A percentile compares a stretch with the other conserved stretches of the same genome.
These are phyloP conservation scores for Leccinum pseudoinsigne DNA, from an alignment of 1,284 basidiomycete species.

Conservation along the genomic window DNA sequence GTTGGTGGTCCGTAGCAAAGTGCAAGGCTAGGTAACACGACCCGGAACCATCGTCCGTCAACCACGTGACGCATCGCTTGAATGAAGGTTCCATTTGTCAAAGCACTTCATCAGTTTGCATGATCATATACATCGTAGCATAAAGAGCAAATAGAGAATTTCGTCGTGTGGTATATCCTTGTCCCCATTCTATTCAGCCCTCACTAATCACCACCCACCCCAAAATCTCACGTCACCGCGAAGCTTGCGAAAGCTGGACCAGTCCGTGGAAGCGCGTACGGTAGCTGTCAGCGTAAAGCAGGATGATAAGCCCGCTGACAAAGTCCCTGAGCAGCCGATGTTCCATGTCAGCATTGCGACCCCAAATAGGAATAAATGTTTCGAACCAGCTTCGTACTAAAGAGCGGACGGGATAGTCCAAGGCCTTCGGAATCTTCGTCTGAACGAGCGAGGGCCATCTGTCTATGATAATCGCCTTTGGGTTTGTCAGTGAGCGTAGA, in stretches of 20 bases:
- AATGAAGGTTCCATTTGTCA: not conserved
- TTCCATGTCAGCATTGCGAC: slow-evolving; percentile 8
- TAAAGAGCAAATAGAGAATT: slow-evolving; percentile 15
- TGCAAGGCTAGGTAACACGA: not conserved
- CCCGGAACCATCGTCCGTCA: not conserved
- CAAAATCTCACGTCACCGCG: slow-evolving; percentile 9
- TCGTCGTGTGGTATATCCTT: slow-evolving; percentile 21
- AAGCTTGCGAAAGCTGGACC: slow-evolving; percentile 36
- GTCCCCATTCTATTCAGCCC: slow-evolving; percentile 3
- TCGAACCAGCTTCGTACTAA: slow-evolving; percentile 79
- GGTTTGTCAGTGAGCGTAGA: slow-evolving; percentile 80
- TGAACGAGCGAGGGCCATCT: slow-evolving; percentile 80
- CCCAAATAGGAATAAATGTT: slow-evolving; percentile 14
- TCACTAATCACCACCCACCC: not conserved
- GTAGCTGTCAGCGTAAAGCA: slow-evolving; percentile 76
- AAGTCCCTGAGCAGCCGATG: slow-evolving; percentile 60
- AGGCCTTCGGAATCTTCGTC: slow-evolving; percentile 83
- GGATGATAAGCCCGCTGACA: slow-evolving; percentile 67
- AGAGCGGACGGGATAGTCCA: slow-evolving; percentile 89
- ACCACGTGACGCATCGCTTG: slow-evolving; percentile 17
- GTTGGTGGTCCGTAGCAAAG: slow-evolving; percentile 1
- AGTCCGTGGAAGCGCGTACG: slow-evolving; percentile 60
- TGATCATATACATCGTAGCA: slow-evolving; percentile 8
- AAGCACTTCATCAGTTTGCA: not conserved
- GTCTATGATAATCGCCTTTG: slow-evolving; percentile 88